phyloP scores from a whole-genome alignment of 345 rosid genomes.

The Heritiera littoralis region DNA sequence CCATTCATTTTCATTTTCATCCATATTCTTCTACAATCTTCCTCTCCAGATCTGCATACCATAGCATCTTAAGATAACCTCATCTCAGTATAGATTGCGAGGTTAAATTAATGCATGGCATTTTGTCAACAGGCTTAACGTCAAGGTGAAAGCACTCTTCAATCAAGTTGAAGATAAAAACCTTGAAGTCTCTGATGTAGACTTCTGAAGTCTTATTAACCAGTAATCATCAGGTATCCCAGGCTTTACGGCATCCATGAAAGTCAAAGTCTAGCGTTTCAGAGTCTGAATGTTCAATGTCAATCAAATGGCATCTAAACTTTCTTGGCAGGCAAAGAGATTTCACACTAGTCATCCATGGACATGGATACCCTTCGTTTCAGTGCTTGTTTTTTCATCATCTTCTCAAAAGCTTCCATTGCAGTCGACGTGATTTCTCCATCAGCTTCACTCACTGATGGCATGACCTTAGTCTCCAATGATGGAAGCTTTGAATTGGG shows the following conservation, averaged over 20 bases:
- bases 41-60: too few species aligned
- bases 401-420: not conserved
- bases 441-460: not conserved
- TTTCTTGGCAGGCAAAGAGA: not conserved
- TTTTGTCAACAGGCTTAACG: too few species aligned
- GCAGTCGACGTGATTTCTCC: not conserved
- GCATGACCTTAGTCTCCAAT: conserved; percentile 37
- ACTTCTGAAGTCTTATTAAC: too few species aligned
- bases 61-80: too few species aligned
- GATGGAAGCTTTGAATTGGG: not conserved
- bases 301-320: not conserved
- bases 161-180: too few species aligned
- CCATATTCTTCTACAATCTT: too few species aligned
- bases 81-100: too few species aligned
- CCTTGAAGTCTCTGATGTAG: too few species aligned
- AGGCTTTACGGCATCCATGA: not conserved
- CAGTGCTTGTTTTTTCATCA: not conserved
- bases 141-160: too few species aligned
- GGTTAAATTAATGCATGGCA: too few species aligned
- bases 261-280: not conserved
- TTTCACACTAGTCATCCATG: not conserved
- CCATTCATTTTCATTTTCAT: too few species aligned
- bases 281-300: not conserved
- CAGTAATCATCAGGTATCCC: not conserved
- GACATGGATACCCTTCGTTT: not conserved